Percentiles rank a stretch among this genome's conserved stretches.
phyloP scores from a whole-genome alignment of 495 filamentous ascomycete genomes.

The Annulohypoxylon nitens region DNA sequence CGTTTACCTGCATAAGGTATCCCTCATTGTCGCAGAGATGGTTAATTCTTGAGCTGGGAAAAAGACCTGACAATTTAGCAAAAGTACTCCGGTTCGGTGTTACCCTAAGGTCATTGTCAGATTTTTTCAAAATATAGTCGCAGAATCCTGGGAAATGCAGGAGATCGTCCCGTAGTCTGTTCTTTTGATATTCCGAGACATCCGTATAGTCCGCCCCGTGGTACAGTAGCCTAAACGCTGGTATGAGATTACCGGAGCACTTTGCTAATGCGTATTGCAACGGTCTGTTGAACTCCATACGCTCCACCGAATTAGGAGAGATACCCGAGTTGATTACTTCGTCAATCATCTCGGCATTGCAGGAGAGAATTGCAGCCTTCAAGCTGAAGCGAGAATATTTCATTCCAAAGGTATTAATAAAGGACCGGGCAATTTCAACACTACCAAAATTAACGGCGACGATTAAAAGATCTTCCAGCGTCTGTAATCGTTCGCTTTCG shows the following conservation, averaged over 20 bases:
- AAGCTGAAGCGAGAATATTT: neutral
- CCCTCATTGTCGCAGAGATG: neutral
- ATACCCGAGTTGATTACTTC: neutral
- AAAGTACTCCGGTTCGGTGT: neutral
- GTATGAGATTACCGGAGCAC: neutral
- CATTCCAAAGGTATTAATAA: neutral
- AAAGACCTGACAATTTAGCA: neutral
- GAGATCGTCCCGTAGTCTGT: neutral
- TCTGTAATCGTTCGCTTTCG: neutral
- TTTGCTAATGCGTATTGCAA: neutral
- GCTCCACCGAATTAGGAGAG: neutral
- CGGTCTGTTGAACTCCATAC: neutral
- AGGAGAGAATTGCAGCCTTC: neutral
- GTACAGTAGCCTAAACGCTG: constrained; percentile 8
- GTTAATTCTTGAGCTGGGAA: too few species aligned
- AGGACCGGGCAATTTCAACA: neutral
- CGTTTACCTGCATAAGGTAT: neutral
- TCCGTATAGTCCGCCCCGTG: constrained; percentile 12
- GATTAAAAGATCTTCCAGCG: neutral
- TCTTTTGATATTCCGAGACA: neutral
- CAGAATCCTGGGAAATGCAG: neutral
- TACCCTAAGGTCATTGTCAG: neutral
- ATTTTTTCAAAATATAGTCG: neutral
- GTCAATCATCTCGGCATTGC: neutral
- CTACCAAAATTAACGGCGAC: neutral